Conservation (phyloP, 2,329 filamentous ascomycete genomes). For the Elsinoe batatas region DNA sequence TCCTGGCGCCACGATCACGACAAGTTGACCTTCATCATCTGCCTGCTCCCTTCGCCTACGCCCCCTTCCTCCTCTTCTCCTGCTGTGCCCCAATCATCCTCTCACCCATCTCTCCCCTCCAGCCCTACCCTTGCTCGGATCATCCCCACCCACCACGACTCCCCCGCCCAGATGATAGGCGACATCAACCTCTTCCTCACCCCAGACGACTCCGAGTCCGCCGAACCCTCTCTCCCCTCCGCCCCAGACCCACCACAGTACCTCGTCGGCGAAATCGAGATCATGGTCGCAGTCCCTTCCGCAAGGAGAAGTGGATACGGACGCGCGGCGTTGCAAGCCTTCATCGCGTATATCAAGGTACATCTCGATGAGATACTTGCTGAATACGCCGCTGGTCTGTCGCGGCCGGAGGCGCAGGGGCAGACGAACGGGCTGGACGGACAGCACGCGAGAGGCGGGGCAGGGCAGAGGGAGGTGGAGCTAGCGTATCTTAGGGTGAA, state of each 20-base stretch:
- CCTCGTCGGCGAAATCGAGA: constrained; percentile 63
- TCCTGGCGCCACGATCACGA: constrained; percentile 74
- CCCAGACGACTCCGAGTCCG: constrained; percentile 29
- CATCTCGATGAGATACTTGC: constrained; percentile 46
- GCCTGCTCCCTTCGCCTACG: constrained; percentile 36
- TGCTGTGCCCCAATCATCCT: not conserved
- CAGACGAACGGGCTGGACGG: constrained; percentile 12
- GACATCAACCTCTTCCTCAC: constrained; percentile 62
- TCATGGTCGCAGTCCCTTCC: constrained; percentile 64
- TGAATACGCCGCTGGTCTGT: constrained; percentile 38
- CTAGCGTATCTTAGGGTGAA: constrained; percentile 49
- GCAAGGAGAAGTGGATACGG: constrained; percentile 57
- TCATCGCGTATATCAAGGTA: constrained; percentile 57
- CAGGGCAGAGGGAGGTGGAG: constrained; percentile 18
- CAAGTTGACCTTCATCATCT: constrained; percentile 88
- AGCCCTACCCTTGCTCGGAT: constrained; percentile 17
- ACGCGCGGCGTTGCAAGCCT: constrained; percentile 51
- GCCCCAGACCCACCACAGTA: constrained; percentile 13
- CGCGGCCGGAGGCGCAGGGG: not conserved
- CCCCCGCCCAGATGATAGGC: constrained; percentile 38
- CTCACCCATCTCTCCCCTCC: too few species aligned
- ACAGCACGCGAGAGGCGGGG: constrained; percentile 10
- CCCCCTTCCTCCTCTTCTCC: not conserved
- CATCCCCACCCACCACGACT: constrained; percentile 42
- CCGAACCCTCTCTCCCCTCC: constrained; percentile 26